Evolutionary conservation across 176 grass and related monocot species (phyloP), one percentile per base, ranked within the genome.

Genomic region (Luzula sylvatica): DNA sequence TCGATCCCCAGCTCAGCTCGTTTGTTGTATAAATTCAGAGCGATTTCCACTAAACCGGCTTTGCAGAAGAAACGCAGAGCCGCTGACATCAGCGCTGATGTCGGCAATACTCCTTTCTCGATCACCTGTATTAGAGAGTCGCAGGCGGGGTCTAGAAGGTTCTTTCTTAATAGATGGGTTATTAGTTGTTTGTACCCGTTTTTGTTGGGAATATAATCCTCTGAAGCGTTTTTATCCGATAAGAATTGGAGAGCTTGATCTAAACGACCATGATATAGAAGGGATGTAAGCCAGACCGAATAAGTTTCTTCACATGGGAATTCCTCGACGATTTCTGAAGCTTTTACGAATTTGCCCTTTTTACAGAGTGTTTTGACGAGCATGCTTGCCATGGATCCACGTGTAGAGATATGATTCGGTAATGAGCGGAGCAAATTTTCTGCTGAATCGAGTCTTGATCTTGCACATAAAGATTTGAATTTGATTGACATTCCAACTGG

Each of bases 31-130:
- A 96, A 71, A 50, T 86, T 53, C 23, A 74, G 46, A 3, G 92
- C 85, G 8, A 89, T 81, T 67, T 96, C 92, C 16, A 90, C 92
- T 52, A 96, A 70, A 17, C 92, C 92, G 11, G 92, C 85, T 45
- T 96, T 96, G 72, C 92, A 96, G 71, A 96, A 89, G 75, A 96
- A 96, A 55, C 92, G 75, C 58, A 96, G 85, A 1, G 65, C 40
- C 14, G 85, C 70, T 65, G 81, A 86, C 92, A 96, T 96, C 8
- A 84, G 85, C 16, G 54, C 22, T 16, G 30, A 67, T 46, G 72
- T 76, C 18, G 85, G 85, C 23, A 81, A 63, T 44, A 96, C 86
- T 25, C 85, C 92, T 66, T 89, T 80, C 65, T 96, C 85, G 67
- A 96, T 89, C 85, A 96, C 86, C 79, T 89, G 80, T 16, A 88